Evolutionary conservation across 306 rosid genomes (phyloP).

Genomic region (Abrus precatorius): DNA sequence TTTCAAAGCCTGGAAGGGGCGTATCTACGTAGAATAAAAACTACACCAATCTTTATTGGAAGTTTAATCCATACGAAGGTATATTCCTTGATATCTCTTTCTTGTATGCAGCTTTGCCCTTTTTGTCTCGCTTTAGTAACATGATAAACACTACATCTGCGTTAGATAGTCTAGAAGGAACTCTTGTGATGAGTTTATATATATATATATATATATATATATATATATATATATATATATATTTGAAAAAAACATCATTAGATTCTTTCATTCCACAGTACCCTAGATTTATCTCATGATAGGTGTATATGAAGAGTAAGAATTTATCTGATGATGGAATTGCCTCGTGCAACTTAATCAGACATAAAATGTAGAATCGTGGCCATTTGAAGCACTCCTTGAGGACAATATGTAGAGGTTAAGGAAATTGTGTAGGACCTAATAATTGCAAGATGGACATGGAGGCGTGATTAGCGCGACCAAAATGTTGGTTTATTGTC

Average conservation of each 20-base stretch:
- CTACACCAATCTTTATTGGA: too few species aligned
- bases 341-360: conserved; percentile 4
- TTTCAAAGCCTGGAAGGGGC: too few species aligned
- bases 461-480: conserved; percentile 59
- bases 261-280: neutral
- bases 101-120: neutral
- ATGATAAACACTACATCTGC: neutral
- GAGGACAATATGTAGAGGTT: conserved; percentile 9
- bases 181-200: too few species aligned
- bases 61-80: too few species aligned
- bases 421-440: neutral
- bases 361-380: conserved; percentile 33
- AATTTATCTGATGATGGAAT: neutral
- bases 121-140: neutral
- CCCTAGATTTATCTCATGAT: neutral
- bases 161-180: too few species aligned
- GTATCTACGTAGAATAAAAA: too few species aligned
- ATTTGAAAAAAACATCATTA: neutral
- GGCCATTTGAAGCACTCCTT: conserved; percentile 40
- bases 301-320: neutral
- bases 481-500: conserved; percentile 38
- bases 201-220: too few species aligned
- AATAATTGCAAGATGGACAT: conserved; percentile 35
- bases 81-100: neutral
- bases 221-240: too few species aligned